Base-by-base conservation (phyloP, 106 monocot species). In the Phalaenopsis equestris region DNA sequence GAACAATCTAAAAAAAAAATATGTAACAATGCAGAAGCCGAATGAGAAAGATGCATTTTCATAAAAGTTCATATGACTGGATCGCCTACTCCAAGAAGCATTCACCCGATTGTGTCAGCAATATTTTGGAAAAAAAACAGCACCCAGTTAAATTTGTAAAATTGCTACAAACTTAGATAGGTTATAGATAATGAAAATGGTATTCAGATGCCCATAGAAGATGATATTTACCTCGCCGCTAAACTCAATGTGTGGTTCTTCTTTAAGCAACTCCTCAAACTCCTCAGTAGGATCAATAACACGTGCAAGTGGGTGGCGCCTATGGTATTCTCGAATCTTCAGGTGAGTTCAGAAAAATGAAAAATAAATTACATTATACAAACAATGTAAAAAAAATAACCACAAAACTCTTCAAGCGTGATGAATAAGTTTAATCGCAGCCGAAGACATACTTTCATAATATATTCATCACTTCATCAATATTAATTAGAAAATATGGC, bases 241-340 rank as follows among this genome's bases (percentile, higher is more conserved):
- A 78, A 98, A 98, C 67, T 92, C 92, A 61, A 98, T 84, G 72
- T 79, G 52, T 16, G 92, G 94, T 61, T 98, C 98, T 84, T 98
- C 98, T 75, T 98, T 98, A 1, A 98, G 84, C 45, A 94, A 67
- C 80, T 98, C 98, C 55, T 98, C 98, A 80, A 81, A 92, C 41
- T 92, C 98, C 73, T 89, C 89, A 47, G 49, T 81, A 72, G 85
- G 81, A 86, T 94, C 94, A 79, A 91, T 84, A 16, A 93, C 88
- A 45, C 88, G 84, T 8, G 89, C 90, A 79, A 76, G 79, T 7
- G 98, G 94, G 75, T 98, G 91, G 17, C 88, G 84, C 75, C 92
- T 90, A 76, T 98, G 98, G 70, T 98, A 98, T 37, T 98, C 98
- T 42, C 98, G 84, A 64, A 98, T 98, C 98, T 98, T 77, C 77